These are phyloP conservation scores for Carex pumila DNA, from an alignment of 176 grass and related monocot species.

Conservation along the genomic window DNA sequence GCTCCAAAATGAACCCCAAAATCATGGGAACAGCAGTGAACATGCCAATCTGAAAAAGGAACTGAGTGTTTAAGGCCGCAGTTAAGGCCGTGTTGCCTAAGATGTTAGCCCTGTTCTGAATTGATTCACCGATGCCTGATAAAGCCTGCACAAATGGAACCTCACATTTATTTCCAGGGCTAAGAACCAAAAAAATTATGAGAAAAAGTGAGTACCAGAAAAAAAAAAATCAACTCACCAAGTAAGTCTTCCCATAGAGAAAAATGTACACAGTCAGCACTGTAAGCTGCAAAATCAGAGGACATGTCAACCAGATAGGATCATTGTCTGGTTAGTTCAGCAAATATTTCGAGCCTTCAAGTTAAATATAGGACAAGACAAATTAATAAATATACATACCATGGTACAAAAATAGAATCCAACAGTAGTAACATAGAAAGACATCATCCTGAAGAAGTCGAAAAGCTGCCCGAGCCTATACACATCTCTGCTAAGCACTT, in stretches of 20 bases:
- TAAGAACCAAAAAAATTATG: neutral
- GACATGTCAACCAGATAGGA: slow-evolving; percentile 11
- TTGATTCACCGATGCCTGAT: slow-evolving; percentile 82
- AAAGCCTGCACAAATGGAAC: slow-evolving; percentile 60
- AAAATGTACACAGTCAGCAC: slow-evolving; percentile 92
- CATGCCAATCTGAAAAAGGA: slow-evolving; percentile 93
- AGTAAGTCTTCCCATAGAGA: slow-evolving; percentile 83
- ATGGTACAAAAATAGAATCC: slow-evolving; percentile 95
- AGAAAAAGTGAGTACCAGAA: neutral
- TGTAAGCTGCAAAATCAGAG: slow-evolving; percentile 64
- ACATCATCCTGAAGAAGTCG: slow-evolving; percentile 94
- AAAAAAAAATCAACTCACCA: slow-evolving; percentile 45
- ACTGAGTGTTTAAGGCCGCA: slow-evolving; percentile 73
- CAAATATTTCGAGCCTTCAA: neutral
- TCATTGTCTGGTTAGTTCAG: neutral
- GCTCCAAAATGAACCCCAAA: slow-evolving; percentile 78
- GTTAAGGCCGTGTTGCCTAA: slow-evolving; percentile 60
- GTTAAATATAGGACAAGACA: neutral
- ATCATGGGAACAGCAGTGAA: slow-evolving; percentile 93
- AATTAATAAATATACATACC: slow-evolving; percentile 37
- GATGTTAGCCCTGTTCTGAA: slow-evolving; percentile 62
- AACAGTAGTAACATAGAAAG: slow-evolving; percentile 88
- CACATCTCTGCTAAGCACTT: slow-evolving; percentile 94
- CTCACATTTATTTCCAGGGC: neutral
- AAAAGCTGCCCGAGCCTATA: slow-evolving; percentile 96